These are phyloP conservation scores for Hyaloscypha hepaticicola DNA, from an alignment of 495 filamentous ascomycete species.

Conservation along the genomic window DNA sequence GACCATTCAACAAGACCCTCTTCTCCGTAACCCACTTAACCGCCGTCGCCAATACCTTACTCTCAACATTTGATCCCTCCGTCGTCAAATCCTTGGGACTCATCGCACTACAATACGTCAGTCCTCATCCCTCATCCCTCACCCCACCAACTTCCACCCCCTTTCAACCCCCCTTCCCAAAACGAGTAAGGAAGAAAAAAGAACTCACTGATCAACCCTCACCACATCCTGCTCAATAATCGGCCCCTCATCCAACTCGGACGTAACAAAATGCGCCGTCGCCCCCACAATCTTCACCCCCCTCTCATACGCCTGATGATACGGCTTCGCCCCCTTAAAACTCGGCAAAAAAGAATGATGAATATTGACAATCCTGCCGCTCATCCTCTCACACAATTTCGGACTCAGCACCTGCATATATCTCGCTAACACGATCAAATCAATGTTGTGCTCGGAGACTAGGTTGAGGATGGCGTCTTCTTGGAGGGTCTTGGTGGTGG, in stretches of 20 bases:
- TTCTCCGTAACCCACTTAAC: conserved; percentile 74
- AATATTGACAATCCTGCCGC: conserved; percentile 77
- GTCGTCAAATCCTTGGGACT: conserved; percentile 68
- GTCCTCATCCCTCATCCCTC: not conserved
- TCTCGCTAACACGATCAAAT: conserved; percentile 72
- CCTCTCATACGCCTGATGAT: conserved; percentile 75
- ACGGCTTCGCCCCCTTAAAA: conserved; percentile 80
- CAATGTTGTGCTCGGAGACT: conserved; percentile 59
- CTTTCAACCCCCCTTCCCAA: not conserved
- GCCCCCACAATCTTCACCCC: conserved; percentile 81
- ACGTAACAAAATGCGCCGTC: conserved; percentile 75
- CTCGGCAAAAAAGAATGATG: conserved; percentile 76
- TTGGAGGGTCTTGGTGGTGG: conserved; percentile 66
- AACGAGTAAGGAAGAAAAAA: not conserved
- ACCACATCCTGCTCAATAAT: conserved; percentile 77
- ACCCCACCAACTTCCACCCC: too few relatives aligned
- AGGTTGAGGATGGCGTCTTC: conserved; percentile 65
- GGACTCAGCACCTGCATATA: conserved; percentile 83
- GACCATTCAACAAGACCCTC: conserved; percentile 67
- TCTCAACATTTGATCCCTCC: conserved; percentile 74
- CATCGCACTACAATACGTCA: conserved; percentile 41
- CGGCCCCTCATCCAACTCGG: conserved; percentile 72
- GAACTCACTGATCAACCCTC: conserved; percentile 55
- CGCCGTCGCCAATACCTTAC: conserved; percentile 66
- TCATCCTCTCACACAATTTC: conserved; percentile 68